phyloP scores from a whole-genome alignment of 176 grass and related monocot genomes.

The Oryza meridionalis region DNA sequence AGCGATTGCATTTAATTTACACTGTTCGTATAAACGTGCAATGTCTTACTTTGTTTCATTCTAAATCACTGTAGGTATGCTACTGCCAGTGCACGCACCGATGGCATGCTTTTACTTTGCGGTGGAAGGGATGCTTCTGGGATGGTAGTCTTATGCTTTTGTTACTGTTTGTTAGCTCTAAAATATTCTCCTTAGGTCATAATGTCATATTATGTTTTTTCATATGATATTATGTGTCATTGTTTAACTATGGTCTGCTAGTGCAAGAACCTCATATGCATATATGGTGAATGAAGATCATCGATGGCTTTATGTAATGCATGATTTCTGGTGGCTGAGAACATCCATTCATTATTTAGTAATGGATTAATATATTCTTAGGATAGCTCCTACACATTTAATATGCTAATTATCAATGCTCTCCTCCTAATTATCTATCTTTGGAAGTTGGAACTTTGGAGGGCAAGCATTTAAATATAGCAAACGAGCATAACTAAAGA shows the following conservation, averaged over 20 bases:
- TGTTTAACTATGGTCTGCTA: conserved; percentile 31
- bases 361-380: conserved; percentile 20
- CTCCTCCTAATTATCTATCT: conserved; percentile 16
- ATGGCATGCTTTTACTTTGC: conserved; percentile 98
- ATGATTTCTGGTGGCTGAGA: conserved; percentile 12
- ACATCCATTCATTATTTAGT: conserved; percentile 2
- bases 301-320: background rate
- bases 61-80: conserved; percentile 75
- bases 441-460: background rate
- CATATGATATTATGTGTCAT: conserved; percentile 7
- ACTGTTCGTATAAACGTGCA: conserved; percentile 21
- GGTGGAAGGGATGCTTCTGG: conserved; percentile 98
- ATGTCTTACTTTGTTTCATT: conserved; percentile 37
- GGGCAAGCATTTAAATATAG: background rate
- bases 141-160: conserved; percentile 52
- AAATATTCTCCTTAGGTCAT: background rate
- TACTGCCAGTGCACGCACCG: conserved; percentile 93
- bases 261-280: background rate
- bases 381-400: conserved; percentile 21
- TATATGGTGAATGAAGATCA: conserved; percentile 28
- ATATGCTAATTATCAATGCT: background rate
- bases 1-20: conserved; percentile 13
- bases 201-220: conserved; percentile 28
- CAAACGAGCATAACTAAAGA: conserved; percentile 21
- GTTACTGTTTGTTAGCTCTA: conserved; percentile 34